phyloP scores from a whole-genome alignment of 148 eudicot species.

The Agrostemma githago region DNA sequence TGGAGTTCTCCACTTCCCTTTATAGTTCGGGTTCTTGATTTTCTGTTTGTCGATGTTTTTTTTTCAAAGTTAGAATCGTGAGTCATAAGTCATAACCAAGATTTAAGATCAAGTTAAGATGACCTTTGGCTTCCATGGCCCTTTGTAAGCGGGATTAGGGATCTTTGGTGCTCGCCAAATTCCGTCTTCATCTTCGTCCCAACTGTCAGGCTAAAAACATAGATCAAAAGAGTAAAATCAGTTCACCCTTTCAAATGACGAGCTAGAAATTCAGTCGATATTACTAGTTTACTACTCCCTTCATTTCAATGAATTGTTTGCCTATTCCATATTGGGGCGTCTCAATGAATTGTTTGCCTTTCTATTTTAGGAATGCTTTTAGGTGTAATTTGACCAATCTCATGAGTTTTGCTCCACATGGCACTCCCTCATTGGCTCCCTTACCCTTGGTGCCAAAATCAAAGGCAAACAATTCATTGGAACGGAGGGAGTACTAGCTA shows the following conservation, averaged over 20 bases:
- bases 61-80: conserved; percentile 8
- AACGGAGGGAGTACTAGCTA: background rate
- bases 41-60: conserved; percentile 40
- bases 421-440: too few relatives aligned
- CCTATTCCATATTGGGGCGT: too few relatives aligned
- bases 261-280: background rate
- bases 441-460: too few relatives aligned
- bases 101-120: background rate
- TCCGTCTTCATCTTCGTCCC: conserved; percentile 99
- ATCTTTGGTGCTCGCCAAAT: conserved; percentile 78
- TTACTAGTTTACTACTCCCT: too few relatives aligned
- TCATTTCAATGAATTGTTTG: too few relatives aligned
- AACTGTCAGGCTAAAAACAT: conserved; percentile 53
- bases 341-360: too few relatives aligned
- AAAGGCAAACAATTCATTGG: too few relatives aligned
- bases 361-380: too few relatives aligned
- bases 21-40: conserved; percentile 87
- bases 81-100: background rate
- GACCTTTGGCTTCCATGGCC: conserved; percentile 96
- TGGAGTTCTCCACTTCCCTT: conserved; percentile 96
- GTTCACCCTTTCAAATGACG: background rate
- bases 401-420: too few relatives aligned
- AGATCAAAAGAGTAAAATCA: conserved; percentile 4
- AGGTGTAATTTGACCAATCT: too few relatives aligned
- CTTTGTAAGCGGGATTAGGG: conserved; percentile 93